Evolutionary conservation across 2,329 filamentous ascomycete species (phyloP).

Genomic region (Cercospora zeina): DNA sequence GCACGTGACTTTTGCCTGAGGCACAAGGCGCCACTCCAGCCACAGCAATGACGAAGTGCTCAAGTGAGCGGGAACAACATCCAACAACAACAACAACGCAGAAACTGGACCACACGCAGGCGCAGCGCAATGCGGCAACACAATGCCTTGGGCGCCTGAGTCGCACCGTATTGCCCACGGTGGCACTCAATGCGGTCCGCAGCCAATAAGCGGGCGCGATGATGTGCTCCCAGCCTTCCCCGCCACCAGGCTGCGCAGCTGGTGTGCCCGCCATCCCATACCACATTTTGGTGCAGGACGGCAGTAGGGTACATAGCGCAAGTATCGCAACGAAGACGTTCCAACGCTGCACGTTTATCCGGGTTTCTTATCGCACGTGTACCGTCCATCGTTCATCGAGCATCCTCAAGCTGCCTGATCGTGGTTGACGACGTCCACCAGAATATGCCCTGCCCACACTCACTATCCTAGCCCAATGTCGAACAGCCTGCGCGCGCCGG

Average conservation of each 20-base stretch:
- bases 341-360: slow-evolving; percentile 11
- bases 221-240: slow-evolving; percentile 12
- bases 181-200: background rate
- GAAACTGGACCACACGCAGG: slow-evolving; percentile 6
- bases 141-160: background rate
- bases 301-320: background rate
- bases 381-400: background rate
- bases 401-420: background rate
- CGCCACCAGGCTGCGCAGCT: slow-evolving; percentile 10
- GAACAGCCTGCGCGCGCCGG: slow-evolving; percentile 14
- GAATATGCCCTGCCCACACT: slow-evolving; percentile 1
- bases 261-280: slow-evolving; percentile 11
- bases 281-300: background rate
- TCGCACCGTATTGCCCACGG: background rate
- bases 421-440: background rate
- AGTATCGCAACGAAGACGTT: slow-evolving; percentile 9
- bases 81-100: background rate
- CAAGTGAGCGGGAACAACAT: background rate
- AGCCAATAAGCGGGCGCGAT: slow-evolving; percentile 8
- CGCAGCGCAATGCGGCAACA: background rate
- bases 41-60: background rate
- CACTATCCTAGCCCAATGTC: slow-evolving; percentile 16
- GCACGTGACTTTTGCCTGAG: slow-evolving; percentile 1
- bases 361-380: slow-evolving; percentile 15
- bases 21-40: background rate